Base-by-base conservation (phyloP, 768 basidiomycete genomes). In the Calvatia gigantea region DNA sequence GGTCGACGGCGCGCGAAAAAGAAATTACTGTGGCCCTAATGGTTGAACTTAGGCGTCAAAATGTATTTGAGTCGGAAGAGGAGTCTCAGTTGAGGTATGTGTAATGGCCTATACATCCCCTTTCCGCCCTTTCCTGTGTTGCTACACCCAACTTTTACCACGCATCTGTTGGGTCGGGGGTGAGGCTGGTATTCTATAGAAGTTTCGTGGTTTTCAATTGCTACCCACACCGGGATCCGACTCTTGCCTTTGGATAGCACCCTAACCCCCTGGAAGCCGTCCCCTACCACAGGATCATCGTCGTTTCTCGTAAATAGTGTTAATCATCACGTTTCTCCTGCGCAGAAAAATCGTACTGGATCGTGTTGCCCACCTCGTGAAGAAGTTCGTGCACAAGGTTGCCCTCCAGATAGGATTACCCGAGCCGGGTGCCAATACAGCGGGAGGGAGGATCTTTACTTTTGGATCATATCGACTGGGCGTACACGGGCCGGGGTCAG, bases 381-480 rank as follows among this genome's bases (percentile, higher is more conserved):
- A 93, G 74, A 85, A 91, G 66, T 99, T 98, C 67, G 97, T 99
- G 46, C 84, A 83, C 65, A 82, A 83, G 59, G 85, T 95, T 1
- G 88, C 90, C 6, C 68, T 95, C 55, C 73, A 82, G 41, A 82
- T 80, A 38, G 96, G 96, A 6, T 75, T 96, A 43, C 94, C 94
- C 28, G 94, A 98, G 60, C 72, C 87, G 17, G 89, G 91, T 1
- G 95, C 96, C 7, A 82, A 74, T 49, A 86, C 91, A 45, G 93
- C 97, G 7, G 97, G 97, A 49, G 97, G 95, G 60, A 96, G 98
- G 78, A 98, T 99, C 68, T 99, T 94, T 70, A 98, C 97, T 6
- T 99, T 96, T 70, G 97, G 97, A 38, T 98, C 95, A 50, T 98
- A 98, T 78, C 89, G 97, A 64, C 76, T 99, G 46, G 97, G 97